Evolutionary conservation across 164 flowering plant species (phyloP), one percentile per base, ranked within the genome.

Genomic region (Tetrastigma voinierianum): DNA sequence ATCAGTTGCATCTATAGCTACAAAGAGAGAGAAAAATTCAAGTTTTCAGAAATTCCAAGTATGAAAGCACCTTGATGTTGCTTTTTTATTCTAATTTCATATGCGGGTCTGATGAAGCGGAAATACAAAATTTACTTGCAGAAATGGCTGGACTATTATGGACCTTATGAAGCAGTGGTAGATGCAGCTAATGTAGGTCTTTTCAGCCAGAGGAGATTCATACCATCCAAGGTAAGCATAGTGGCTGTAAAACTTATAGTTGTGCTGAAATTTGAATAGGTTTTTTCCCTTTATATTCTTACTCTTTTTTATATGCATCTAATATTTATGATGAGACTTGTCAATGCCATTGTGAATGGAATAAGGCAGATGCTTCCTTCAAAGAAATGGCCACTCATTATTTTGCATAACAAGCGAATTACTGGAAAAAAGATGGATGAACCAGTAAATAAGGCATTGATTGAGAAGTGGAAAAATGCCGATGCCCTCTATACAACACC

Each of bases 401-500:
- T 93, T 57, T 74, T 93, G 77, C 96, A 93, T 76, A 75, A 93
- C 74, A 86, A 68, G 76, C 93, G 90, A 53, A 67, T 93, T 4
- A 75, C 73, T 20, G 96, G 90, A 72, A 67, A 57, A 49, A 82
- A 71, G 72, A 84, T 84, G 87, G 80, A 87, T 24, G 78, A 85
- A 61, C 88, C 88, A 20, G 68, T 68, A 49, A 84, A 90, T 64
- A 89, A 63, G 46, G 71, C 72, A n/a, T 51, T 85, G 54, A 64
- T 90, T 46, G 96, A 90, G 53, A 90, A 83, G 81, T 93, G 96
- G 98, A 86, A 69, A 76, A 83, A 72, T 75, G 92, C 86, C 17
- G 96, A 90, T 75, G 95, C 96, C 24, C 85, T 93, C n/a, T 93
- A 89, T 84, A 73, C 90, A 62, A 93, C 98, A 23, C 98, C 98